Conservation (phyloP, 192 early-diverging fungal genomes). For the Backusella psychrophila region DNA sequence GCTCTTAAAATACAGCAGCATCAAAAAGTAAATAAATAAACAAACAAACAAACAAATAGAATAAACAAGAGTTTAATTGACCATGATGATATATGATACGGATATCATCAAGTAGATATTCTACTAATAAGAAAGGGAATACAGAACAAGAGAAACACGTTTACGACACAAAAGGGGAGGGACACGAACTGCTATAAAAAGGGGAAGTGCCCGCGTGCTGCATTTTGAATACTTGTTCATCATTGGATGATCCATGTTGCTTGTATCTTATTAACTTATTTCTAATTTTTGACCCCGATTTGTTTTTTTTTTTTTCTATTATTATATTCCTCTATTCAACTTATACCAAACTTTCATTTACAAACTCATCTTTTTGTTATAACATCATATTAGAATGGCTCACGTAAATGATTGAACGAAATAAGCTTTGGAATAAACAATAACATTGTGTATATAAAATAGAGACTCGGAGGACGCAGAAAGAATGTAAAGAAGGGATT, state of each 20-base stretch:
- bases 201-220: neutral
- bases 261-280: constrained; percentile 7
- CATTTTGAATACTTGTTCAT: constrained; percentile 1
- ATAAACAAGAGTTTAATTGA: neutral
- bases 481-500: constrained; percentile 97
- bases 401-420: constrained; percentile 3
- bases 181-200: neutral
- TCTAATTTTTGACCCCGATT: neutral
- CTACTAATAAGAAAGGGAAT: neutral
- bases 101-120: too few relatives aligned
- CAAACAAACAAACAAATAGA: too few relatives aligned
- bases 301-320: neutral
- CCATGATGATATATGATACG: too few relatives aligned
- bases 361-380: neutral
- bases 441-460: neutral
- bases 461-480: constrained; percentile 68
- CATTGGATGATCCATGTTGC: constrained; percentile 3
- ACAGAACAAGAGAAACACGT: neutral
- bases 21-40: too few relatives aligned
- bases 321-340: neutral
- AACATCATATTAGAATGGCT: constrained; percentile 7
- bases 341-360: neutral
- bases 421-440: neutral
- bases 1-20: too few relatives aligned
- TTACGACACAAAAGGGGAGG: neutral